phyloP scores from a whole-genome alignment of 805 yeast genomes.

The Starmerella khaoyaiensis region DNA sequence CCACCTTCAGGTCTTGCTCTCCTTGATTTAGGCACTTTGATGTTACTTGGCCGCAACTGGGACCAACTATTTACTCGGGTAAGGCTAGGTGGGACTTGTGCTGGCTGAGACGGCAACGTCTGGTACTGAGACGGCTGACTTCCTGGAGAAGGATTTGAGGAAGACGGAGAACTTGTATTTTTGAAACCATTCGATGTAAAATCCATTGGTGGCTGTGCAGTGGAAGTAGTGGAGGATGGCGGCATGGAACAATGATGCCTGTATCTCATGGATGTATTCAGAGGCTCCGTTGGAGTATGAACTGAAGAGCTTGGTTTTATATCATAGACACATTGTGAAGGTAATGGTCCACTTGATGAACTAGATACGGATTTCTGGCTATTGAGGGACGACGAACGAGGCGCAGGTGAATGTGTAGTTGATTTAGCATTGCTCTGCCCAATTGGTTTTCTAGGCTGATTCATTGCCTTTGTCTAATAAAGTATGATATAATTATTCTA shows the following conservation, averaged over 20 bases:
- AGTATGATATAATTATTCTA: too few relatives aligned
- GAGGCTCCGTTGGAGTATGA: neutral
- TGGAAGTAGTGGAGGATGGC: neutral
- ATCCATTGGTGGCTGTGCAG: neutral
- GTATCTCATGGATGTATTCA: too few relatives aligned
- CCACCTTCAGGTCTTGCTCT: conserved; percentile 31
- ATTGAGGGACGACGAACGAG: too few relatives aligned
- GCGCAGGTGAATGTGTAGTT: too few relatives aligned
- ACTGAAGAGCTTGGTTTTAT: neutral
- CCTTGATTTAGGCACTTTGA: conserved; percentile 25
- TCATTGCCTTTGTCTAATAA: too few relatives aligned
- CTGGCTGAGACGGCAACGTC: conserved; percentile 1
- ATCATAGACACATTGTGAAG: too few relatives aligned
- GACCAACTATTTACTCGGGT: conserved; percentile 15
- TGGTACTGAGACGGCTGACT: neutral
- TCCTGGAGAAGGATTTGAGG: neutral
- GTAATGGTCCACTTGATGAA: too few relatives aligned
- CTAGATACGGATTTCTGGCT: too few relatives aligned
- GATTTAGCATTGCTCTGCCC: too few relatives aligned
- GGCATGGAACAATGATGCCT: too few relatives aligned
- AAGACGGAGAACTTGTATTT: neutral
- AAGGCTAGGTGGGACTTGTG: conserved; percentile 10
- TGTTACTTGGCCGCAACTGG: conserved; percentile 27
- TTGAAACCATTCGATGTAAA: neutral
- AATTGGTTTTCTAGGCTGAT: too few relatives aligned